These are phyloP conservation scores for Taiwanofungus camphoratus DNA, from an alignment of 1,284 basidiomycete species.

Conservation along the genomic window DNA sequence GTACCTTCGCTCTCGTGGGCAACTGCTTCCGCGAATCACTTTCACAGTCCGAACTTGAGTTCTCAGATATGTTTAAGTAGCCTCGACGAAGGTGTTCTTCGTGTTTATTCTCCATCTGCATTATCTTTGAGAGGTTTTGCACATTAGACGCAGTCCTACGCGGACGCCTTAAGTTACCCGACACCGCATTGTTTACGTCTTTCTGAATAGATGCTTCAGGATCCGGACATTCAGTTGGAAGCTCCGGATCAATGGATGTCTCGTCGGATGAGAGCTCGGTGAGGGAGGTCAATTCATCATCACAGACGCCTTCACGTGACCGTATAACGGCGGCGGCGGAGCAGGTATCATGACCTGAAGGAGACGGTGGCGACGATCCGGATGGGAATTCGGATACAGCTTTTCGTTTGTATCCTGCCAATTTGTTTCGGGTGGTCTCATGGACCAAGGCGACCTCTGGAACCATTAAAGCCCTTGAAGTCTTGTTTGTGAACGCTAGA, in stretches of 20 bases:
- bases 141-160: neutral
- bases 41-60: neutral
- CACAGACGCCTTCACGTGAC: neutral
- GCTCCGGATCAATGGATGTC: too few species aligned
- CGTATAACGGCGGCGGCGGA: neutral
- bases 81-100: neutral
- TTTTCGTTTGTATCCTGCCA: neutral
- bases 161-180: neutral
- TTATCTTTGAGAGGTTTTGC: neutral
- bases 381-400: neutral
- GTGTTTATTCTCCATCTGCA: slow-evolving; percentile 4
- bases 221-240: neutral
- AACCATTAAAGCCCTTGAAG: too few species aligned
- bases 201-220: neutral
- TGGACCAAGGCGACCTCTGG: too few species aligned
- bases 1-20: too few species aligned
- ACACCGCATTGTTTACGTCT: neutral
- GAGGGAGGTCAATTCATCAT: neutral
- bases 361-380: neutral
- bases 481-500: too few species aligned
- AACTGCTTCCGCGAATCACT: neutral
- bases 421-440: too few species aligned
- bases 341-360: neutral
- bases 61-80: neutral
- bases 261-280: neutral